phyloP scores from a whole-genome alignment of 805 yeast genomes.

The Barnettozyma populi region DNA sequence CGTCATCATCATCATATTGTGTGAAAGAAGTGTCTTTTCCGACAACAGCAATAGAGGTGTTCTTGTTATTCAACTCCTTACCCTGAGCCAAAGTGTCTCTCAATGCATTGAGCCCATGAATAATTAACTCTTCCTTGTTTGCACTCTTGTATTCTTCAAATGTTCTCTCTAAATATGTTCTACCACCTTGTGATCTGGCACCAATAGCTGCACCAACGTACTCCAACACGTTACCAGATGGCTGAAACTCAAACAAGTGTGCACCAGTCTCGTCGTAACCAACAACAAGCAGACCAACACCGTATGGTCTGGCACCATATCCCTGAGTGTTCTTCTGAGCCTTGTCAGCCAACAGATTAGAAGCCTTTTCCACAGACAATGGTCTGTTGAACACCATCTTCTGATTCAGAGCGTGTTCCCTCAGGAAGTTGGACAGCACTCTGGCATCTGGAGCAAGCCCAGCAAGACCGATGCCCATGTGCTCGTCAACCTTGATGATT shows the following conservation, averaged over 20 bases:
- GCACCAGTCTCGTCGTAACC: conserved; percentile 95
- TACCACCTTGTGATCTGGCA: conserved; percentile 97
- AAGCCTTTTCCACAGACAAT: conserved; percentile 77
- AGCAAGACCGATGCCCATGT: conserved; percentile 91
- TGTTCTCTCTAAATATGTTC: conserved; percentile 89
- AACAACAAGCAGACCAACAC: conserved; percentile 86
- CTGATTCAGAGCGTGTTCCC: conserved; percentile 88
- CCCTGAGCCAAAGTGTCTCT: conserved; percentile 94
- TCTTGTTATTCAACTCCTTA: conserved; percentile 76
- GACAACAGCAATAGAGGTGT: conserved; percentile 91
- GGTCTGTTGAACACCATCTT: conserved; percentile 84
- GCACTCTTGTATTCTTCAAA: conserved; percentile 59
- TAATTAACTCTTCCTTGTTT: conserved; percentile 66
- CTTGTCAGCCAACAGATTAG: conserved; percentile 83
- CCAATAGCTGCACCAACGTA: conserved; percentile 94
- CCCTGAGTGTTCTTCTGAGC: conserved; percentile 96
- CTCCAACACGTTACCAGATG: conserved; percentile 90
- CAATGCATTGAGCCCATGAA: conserved; percentile 82
- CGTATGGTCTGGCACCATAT: conserved; percentile 96
- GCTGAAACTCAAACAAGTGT: conserved; percentile 91
- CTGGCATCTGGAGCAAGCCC: conserved; percentile 99
- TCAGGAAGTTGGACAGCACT: conserved; percentile 79
- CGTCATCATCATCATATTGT: conserved; percentile 77
- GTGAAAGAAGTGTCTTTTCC: conserved; percentile 74
- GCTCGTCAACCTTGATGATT: conserved; percentile 85